These are phyloP conservation scores for Hypoxylon sp. DNA, from an alignment of 2,329 filamentous ascomycete species.

Conservation along the genomic window DNA sequence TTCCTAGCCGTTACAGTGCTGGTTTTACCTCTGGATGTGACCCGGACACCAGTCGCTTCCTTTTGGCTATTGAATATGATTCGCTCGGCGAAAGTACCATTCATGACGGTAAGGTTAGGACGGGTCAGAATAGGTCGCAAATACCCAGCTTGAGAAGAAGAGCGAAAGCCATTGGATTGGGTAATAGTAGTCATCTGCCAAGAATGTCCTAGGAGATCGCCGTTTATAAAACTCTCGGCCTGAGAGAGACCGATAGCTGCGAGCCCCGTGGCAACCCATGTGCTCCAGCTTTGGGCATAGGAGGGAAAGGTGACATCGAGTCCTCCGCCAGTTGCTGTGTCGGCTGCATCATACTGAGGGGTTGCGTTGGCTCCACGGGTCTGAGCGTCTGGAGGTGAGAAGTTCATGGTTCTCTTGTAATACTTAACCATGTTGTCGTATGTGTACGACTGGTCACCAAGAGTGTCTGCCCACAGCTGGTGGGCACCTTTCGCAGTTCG, in stretches of 20 bases:
- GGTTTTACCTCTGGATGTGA: slow-evolving; percentile 34
- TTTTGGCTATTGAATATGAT: slow-evolving; percentile 61
- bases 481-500: slow-evolving; percentile 26
- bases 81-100: slow-evolving; percentile 59
- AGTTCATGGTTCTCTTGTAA: slow-evolving; percentile 42
- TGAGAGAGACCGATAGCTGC: slow-evolving; percentile 56
- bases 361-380: slow-evolving; percentile 45
- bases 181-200: slow-evolving; percentile 54
- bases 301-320: slow-evolving; percentile 59
- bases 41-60: slow-evolving; percentile 50
- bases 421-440: slow-evolving; percentile 36
- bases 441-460: slow-evolving; percentile 37
- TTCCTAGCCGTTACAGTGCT: slow-evolving; percentile 49
- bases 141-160: slow-evolving; percentile 58
- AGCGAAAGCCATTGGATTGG: slow-evolving; percentile 49
- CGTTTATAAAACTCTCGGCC: slow-evolving; percentile 56
- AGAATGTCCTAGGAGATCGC: slow-evolving; percentile 58
- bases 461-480: slow-evolving; percentile 39
- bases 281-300: slow-evolving; percentile 56
- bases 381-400: slow-evolving; percentile 30
- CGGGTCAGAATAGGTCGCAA: slow-evolving; percentile 49
- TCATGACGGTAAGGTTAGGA: slow-evolving; percentile 56
- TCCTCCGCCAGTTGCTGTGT: slow-evolving; percentile 53
- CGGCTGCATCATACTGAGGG: slow-evolving; percentile 37
- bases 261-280: slow-evolving; percentile 56